Percentiles rank a stretch among this genome's conserved stretches.
Conservation (phyloP, 2,329 filamentous ascomycete species). For the Fusarium lateritium region DNA sequence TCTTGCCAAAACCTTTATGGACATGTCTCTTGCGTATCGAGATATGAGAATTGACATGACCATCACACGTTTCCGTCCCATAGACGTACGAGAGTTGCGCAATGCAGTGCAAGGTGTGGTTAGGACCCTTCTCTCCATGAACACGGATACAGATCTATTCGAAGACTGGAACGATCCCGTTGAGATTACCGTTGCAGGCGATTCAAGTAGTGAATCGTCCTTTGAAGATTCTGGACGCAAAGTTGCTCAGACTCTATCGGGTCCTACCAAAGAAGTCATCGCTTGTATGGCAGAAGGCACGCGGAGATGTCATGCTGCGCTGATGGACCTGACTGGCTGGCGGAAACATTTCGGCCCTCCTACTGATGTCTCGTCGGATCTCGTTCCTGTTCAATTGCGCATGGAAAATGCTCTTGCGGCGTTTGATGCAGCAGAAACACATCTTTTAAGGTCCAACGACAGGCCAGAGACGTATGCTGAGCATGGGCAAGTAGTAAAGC, state of each 20-base stretch:
- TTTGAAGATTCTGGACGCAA: slow-evolving; percentile 41
- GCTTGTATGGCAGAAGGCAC: slow-evolving; percentile 62
- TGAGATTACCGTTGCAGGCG: slow-evolving; percentile 34
- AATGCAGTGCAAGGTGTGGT: slow-evolving; percentile 70
- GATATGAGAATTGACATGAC: slow-evolving; percentile 72
- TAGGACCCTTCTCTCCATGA: slow-evolving; percentile 66
- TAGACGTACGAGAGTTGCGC: slow-evolving; percentile 65
- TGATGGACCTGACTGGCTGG: slow-evolving; percentile 69
- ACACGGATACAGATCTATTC: slow-evolving; percentile 64
- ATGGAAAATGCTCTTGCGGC: slow-evolving; percentile 60
- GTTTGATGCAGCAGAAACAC: slow-evolving; percentile 64
- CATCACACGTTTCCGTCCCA: slow-evolving; percentile 65
- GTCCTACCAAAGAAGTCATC: slow-evolving; percentile 64
- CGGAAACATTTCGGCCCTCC: slow-evolving; percentile 63
- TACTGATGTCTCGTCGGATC: slow-evolving; percentile 58
- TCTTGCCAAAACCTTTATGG: slow-evolving; percentile 67
- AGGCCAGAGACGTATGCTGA: slow-evolving; percentile 63
- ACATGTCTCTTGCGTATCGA: slow-evolving; percentile 68
- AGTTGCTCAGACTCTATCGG: slow-evolving; percentile 55
- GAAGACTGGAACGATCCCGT: slow-evolving; percentile 46
- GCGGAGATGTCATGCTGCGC: slow-evolving; percentile 63
- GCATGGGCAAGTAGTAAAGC: slow-evolving; percentile 65
- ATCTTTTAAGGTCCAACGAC: slow-evolving; percentile 61
- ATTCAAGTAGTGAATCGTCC: slow-evolving; percentile 11
- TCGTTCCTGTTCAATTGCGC: slow-evolving; percentile 56